Base-by-base conservation (phyloP, 805 yeast genomes). In the Suhomyces sp. region DNA sequence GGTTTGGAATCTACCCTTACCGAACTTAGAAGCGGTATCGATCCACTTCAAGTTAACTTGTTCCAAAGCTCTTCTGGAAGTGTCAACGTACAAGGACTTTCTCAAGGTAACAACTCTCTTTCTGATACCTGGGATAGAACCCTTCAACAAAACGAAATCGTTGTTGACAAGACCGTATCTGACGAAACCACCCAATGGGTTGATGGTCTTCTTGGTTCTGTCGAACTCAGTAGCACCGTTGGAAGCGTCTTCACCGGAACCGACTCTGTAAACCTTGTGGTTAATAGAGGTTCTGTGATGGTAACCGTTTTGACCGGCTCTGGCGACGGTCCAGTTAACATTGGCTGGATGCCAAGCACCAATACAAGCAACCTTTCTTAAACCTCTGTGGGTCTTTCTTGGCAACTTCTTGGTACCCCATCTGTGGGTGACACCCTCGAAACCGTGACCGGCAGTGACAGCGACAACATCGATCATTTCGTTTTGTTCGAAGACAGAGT, bases 1-100 rank as follows among this genome's bases (percentile, higher is more conserved):
- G 67, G 99, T 93, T 81, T 93, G 99, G 98, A 93, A 93, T 84
- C 98, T 93, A 82, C 98, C 98, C 88, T 93, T 95, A 85, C 99
- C 99, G 90, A 93, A 93, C 78, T 91, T 90, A 67, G 98, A 93
- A 70, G 99, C 96, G 63, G 99, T 93, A 75, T 93, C 99, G 71
- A 93, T 93, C 98, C 98, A 93, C 79, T 93, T 93, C 76, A 93
- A 86, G 82, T 76, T 79, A 58, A 91, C 96, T 76, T 88, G 73
- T 82, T 93, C 99, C 60, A 84, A 70, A 62, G 98, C 98, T 77
- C 81, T 84, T 83, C 98, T 93, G 63, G 95, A 85, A 60, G 96
- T 88, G 83, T 90, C 93, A 66, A 85, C 86, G 87, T 88, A 86
- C 70, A 93, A 81, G 59, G 97, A 88, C 81, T 93, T 93, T 85